These are phyloP conservation scores for Tetracladium setigerum DNA, from an alignment of 495 filamentous ascomycete species.

Conservation along the genomic window DNA sequence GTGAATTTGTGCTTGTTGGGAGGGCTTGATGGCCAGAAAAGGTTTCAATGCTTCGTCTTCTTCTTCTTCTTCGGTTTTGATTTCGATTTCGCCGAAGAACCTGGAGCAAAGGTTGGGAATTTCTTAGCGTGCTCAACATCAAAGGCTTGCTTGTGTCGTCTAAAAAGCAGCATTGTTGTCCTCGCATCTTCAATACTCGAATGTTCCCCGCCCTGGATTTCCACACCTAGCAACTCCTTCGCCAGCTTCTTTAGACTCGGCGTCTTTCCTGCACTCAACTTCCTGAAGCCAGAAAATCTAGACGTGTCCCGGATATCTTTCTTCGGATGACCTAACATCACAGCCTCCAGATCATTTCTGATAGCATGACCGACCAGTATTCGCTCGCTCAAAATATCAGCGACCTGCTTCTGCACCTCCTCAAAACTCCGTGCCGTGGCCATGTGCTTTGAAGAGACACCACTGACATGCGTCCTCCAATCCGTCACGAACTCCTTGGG, in stretches of 20 bases:
- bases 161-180: slow-evolving; percentile 80
- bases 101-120: slow-evolving; percentile 42
- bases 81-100: slow-evolving; percentile 29
- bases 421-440: slow-evolving; percentile 58
- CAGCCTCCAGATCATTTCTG: slow-evolving; percentile 71
- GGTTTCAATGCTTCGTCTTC: too few species aligned
- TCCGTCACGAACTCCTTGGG: slow-evolving; percentile 73
- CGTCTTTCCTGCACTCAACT: slow-evolving; percentile 67
- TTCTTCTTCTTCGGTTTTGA: slow-evolving; percentile 28
- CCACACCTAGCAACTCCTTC: slow-evolving; percentile 67
- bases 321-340: slow-evolving; percentile 68
- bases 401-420: slow-evolving; percentile 65
- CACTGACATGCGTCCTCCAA: slow-evolving; percentile 80
- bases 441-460: slow-evolving; percentile 68
- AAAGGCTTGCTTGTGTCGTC: slow-evolving; percentile 71
- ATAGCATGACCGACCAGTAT: slow-evolving; percentile 89
- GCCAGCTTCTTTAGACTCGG: slow-evolving; percentile 71
- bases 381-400: slow-evolving; percentile 60
- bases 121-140: slow-evolving; percentile 68
- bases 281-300: slow-evolving; percentile 62
- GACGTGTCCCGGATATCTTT: slow-evolving; percentile 80
- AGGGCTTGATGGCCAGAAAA: too few species aligned
- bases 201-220: slow-evolving; percentile 48
- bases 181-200: slow-evolving; percentile 77
- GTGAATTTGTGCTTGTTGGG: too few species aligned